phyloP scores from a whole-genome alignment of 2,329 filamentous ascomycete species.

The Annulohypoxylon truncatum region DNA sequence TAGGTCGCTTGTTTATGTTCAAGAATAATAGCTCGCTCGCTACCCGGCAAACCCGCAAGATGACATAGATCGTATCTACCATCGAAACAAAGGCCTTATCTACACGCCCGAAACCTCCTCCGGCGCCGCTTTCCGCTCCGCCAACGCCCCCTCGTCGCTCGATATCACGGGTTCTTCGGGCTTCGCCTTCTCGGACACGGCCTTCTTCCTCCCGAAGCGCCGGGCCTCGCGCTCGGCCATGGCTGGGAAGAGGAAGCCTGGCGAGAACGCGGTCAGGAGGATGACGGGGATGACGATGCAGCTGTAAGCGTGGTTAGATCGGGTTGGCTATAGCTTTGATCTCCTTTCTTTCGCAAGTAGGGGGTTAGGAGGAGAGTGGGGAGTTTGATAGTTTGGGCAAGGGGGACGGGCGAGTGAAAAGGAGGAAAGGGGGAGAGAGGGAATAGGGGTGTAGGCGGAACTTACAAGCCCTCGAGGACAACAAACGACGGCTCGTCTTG shows the following conservation, averaged over 20 bases:
- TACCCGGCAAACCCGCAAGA: neutral
- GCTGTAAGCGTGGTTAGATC: constrained; percentile 40
- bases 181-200: constrained; percentile 23
- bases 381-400: no score
- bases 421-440: neutral
- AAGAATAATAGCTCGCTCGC: no score
- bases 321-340: neutral
- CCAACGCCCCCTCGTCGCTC: constrained; percentile 27
- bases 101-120: constrained; percentile 27
- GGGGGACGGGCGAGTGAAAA: neutral
- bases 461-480: constrained; percentile 66
- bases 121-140: constrained; percentile 13
- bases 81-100: neutral
- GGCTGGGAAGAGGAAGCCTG: constrained; percentile 66
- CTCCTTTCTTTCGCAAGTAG: neutral
- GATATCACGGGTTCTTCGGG: constrained; percentile 20
- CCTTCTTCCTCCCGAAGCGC: constrained; percentile 44
- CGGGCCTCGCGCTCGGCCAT: constrained; percentile 57
- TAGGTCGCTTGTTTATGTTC: neutral
- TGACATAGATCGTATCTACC: neutral
- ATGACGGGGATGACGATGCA: constrained; percentile 63
- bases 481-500: constrained; percentile 70
- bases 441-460: neutral
- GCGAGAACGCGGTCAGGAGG: constrained; percentile 65
- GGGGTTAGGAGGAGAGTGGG: no score